Evolutionary conservation across 768 basidiomycete genomes (phyloP).

Genomic region (Trametes maxima): DNA sequence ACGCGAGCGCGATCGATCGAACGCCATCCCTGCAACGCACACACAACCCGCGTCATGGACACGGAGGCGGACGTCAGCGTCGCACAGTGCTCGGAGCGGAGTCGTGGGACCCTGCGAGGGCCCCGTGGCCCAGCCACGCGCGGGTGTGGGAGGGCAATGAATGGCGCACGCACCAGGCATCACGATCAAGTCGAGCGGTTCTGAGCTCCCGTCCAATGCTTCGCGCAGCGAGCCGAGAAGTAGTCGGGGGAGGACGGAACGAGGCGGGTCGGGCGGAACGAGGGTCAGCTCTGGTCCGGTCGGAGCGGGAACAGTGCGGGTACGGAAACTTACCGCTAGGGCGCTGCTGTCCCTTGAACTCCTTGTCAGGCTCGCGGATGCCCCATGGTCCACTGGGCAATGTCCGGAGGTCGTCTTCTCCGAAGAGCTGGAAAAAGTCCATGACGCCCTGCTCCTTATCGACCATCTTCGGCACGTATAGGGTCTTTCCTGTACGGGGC

Average conservation of each 20-base stretch:
- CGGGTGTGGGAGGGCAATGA: background rate
- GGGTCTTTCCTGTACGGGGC: constrained; percentile 51
- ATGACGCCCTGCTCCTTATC: constrained; percentile 46
- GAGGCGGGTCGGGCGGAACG: background rate
- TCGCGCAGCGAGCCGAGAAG: background rate
- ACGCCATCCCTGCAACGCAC: constrained; percentile 61
- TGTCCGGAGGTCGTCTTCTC: constrained; percentile 54
- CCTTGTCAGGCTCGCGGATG: constrained; percentile 63
- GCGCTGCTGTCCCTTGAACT: constrained; percentile 49
- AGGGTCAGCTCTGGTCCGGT: constrained; percentile 16
- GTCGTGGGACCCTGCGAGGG: background rate
- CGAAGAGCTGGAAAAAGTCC: constrained; percentile 68
- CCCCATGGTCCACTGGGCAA: constrained; percentile 72
- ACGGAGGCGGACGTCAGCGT: background rate
- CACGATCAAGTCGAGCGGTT: constrained; percentile 62
- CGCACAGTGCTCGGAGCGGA: background rate
- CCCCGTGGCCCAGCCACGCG: constrained; percentile 2
- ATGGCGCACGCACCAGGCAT: constrained; percentile 54
- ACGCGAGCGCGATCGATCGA: constrained; percentile 67
- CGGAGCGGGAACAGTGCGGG: constrained; percentile 6
- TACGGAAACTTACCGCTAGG: constrained; percentile 48
- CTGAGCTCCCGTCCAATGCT: constrained; percentile 43
- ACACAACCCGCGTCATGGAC: constrained; percentile 1
- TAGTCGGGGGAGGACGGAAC: background rate
- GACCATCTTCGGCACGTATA: constrained; percentile 72